Evolutionary conservation across 2,329 filamentous ascomycete genomes (phyloP), one percentile per base, ranked within the genome.

Genomic region (Trichoderma harzianum): DNA sequence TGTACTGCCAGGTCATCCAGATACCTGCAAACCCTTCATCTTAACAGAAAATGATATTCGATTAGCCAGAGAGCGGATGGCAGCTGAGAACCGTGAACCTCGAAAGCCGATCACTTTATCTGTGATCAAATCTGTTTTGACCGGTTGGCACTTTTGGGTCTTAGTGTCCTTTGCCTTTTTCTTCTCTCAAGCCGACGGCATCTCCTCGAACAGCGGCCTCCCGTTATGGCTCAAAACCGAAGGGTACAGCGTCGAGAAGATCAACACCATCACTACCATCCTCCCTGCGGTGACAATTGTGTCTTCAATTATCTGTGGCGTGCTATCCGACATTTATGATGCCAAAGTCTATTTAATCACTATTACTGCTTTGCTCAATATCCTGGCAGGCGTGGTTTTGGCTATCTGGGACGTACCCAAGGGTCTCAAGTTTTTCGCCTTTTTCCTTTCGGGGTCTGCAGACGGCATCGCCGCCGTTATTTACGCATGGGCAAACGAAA

Each of bases 271-370:
- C 67, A 84, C 85, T 0, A 86, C 84, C 0, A 81, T 82, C 0
- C 83, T 78, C 11, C 80, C 77, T 11, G 78, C 77, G 1, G 70
- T 79, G 0, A 78, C 80, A 34, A 74, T 89, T 0, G 79, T 87
- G 10, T 83, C 83, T 2, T 88, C 87, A 0, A 78, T 90, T 0
- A 76, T 82, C 3, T 88, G 87, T 73, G 88, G 86, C 3, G 88
- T 86, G 84, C 81, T 83, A 4, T 88, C 86, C 3, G 88, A 89
- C 75, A 82, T 83, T 1, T 83, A 87, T 69, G 86, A 84, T 3
- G 85, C 82, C 5, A 79, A 82, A 28, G 74, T 80, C 30, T 73
- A 76, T 16, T 72, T 82, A 16, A 77, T 77, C 21, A 77, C 78
- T 3, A 43, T 64, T 21, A 74, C 74, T 21, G 74, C 72, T 12